Evolutionary conservation across 163 green algal species (phyloP), one percentile per base, ranked within the genome.

Genomic region (Chlorella variabilis): DNA sequence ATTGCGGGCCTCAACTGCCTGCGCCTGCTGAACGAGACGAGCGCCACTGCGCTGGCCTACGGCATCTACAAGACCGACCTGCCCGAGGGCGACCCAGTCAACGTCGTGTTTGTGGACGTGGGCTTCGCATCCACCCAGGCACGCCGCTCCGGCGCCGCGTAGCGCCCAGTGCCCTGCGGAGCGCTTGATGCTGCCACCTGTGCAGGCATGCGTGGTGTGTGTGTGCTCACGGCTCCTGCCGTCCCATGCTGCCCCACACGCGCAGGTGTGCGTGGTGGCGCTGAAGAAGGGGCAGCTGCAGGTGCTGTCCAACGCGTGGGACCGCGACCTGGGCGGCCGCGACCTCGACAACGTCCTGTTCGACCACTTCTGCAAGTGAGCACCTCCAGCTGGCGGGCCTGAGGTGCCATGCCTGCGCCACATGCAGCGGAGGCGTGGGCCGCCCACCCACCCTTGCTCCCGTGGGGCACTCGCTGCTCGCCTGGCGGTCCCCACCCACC

Each of bases 61-160:
- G 97, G 97, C 80, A 99, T 99, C 84, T 99, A 97, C 92, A 98
- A 98, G 87, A 98, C 95, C 13, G 96, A 99, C 80, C 91, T 99
- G 36, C 92, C 95, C 11, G 96, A 98, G 61, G 90, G 86, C 0
- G 92, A 97, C 4, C 89, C 94, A 0, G 74, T 96, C 29, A 89
- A 98, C 79, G 96, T 99, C 15, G 96, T 80, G 8, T 98, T 99
- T 81, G 92, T 99, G 29, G 97, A 99, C 85, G 80, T 98, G 21
- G 97, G 97, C 29, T 92, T 98, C 83, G 85, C 86, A 31, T 83
- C 87, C 48, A 93, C 97, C 3, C 96, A 99, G 94, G 94, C 96
- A 75, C 25, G 78, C n/a, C n/a, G n/a, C n/a, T n/a, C n/a, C n/a
- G n/a, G n/a, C n/a, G n/a, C n/a, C n/a, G n/a, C n/a, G n/a, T n/a